Percentiles rank a stretch among this genome's conserved stretches.
Conservation (phyloP, 768 basidiomycete genomes). For the Kwoniella dejecticola region DNA sequence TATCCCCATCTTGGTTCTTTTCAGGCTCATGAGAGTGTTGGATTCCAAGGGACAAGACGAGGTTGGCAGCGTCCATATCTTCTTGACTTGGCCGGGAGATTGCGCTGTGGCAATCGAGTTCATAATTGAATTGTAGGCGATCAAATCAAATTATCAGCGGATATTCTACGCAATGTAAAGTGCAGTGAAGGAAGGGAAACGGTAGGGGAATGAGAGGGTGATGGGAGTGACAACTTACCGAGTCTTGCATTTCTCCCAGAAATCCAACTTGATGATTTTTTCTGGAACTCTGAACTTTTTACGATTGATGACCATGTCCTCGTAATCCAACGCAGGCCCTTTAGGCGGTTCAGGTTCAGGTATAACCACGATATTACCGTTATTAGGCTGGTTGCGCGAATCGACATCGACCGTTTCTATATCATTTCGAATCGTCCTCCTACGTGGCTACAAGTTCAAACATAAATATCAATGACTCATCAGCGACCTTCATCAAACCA, state of each 20-base stretch:
- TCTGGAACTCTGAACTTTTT: conserved; percentile 92
- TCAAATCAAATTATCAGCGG: too few species aligned
- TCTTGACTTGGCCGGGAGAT: conserved; percentile 5
- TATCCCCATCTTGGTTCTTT: neutral
- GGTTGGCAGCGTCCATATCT: conserved; percentile 42
- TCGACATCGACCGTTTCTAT: conserved; percentile 70
- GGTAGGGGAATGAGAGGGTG: too few species aligned
- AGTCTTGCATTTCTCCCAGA: conserved; percentile 72
- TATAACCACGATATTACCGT: conserved; percentile 86
- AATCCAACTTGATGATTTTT: conserved; percentile 85
- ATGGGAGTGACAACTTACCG: too few species aligned
- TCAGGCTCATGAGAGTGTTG: conserved; percentile 6
- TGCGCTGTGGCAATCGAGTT: too few species aligned
- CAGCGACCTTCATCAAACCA: too few species aligned
- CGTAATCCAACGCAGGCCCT: conserved; percentile 32
- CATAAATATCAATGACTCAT: neutral
- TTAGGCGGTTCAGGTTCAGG: conserved; percentile 62
- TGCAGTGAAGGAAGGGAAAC: too few species aligned
- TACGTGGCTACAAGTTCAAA: conserved; percentile 65
- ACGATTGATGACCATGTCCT: conserved; percentile 59
- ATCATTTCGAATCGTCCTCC: conserved; percentile 74
- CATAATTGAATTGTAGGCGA: too few species aligned
- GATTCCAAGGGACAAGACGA: conserved; percentile 12
- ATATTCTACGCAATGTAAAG: too few species aligned
- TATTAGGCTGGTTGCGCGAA: conserved; percentile 75